Evolutionary conservation across 2,329 filamentous ascomycete genomes (phyloP).

Genomic region (Colletotrichum lini): DNA sequence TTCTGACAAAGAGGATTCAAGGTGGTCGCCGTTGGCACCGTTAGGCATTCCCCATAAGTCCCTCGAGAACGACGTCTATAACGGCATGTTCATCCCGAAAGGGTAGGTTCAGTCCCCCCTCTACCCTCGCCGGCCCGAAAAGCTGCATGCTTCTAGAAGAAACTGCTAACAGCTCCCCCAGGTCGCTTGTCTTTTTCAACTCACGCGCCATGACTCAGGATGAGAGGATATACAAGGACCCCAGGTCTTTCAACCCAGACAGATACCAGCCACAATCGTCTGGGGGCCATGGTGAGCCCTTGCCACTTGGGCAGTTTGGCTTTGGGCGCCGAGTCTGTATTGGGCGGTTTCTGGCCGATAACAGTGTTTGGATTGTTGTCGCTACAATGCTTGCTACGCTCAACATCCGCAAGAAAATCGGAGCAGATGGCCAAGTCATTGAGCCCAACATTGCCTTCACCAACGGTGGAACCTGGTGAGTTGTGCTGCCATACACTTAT

Average conservation of each 20-base stretch:
- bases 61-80: constrained; percentile 69
- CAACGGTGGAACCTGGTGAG: constrained; percentile 41
- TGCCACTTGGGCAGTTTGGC: constrained; percentile 58
- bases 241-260: constrained; percentile 62
- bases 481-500: constrained; percentile 5
- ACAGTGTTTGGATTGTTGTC: constrained; percentile 55
- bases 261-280: constrained; percentile 54
- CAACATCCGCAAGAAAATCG: constrained; percentile 49
- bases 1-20: constrained; percentile 32
- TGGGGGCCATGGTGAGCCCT: constrained; percentile 57
- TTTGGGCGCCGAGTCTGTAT: constrained; percentile 53
- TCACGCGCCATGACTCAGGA: constrained; percentile 62
- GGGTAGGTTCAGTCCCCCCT: constrained; percentile 50
- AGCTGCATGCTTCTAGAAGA: constrained; percentile 38
- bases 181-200: constrained; percentile 58
- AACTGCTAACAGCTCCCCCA: constrained; percentile 28
- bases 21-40: constrained; percentile 62
- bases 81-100: constrained; percentile 70
- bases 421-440: constrained; percentile 50
- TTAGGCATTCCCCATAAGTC: constrained; percentile 69
- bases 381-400: constrained; percentile 52
- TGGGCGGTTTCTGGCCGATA: constrained; percentile 52
- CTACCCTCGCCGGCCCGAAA: constrained; percentile 24
- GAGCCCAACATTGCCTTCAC: constrained; percentile 40
- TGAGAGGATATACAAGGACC: constrained; percentile 55